Conservation (phyloP, 208 protist genomes). For the Acanthamoeba triangularis region DNA sequence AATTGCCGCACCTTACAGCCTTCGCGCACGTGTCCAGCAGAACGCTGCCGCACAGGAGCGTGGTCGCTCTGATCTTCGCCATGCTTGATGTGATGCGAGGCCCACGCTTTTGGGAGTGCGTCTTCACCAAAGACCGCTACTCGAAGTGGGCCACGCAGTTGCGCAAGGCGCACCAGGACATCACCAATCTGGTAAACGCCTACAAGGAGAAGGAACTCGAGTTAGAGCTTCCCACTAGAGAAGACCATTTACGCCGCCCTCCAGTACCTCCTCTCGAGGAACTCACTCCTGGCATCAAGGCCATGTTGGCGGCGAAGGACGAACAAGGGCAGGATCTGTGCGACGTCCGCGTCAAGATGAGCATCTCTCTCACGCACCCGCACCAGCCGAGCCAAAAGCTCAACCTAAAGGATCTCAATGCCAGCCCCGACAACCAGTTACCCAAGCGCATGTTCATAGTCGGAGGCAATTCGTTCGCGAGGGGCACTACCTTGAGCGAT, state of each 20-base stretch:
- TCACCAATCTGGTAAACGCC: background rate
- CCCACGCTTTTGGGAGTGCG: background rate
- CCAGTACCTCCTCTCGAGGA: background rate
- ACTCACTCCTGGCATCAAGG: background rate
- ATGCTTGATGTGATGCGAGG: background rate
- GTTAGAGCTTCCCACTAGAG: background rate
- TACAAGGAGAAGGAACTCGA: background rate
- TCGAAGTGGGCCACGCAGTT: background rate
- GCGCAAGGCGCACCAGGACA: background rate
- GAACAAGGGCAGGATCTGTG: background rate
- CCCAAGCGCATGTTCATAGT: background rate
- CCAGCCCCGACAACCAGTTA: background rate
- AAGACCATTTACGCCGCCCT: background rate
- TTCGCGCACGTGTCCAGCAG: background rate
- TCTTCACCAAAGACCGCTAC: background rate
- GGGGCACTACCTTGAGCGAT: background rate
- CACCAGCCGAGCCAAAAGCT: background rate
- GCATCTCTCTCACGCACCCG: background rate
- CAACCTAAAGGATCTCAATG: background rate
- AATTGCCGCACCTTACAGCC: background rate
- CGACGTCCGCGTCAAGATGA: background rate
- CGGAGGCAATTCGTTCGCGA: background rate
- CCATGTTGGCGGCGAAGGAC: background rate
- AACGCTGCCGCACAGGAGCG: background rate
- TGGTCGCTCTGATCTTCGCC: background rate